Conservation (phyloP, 345 rosid genomes). For the Eutrema heterophyllum region DNA sequence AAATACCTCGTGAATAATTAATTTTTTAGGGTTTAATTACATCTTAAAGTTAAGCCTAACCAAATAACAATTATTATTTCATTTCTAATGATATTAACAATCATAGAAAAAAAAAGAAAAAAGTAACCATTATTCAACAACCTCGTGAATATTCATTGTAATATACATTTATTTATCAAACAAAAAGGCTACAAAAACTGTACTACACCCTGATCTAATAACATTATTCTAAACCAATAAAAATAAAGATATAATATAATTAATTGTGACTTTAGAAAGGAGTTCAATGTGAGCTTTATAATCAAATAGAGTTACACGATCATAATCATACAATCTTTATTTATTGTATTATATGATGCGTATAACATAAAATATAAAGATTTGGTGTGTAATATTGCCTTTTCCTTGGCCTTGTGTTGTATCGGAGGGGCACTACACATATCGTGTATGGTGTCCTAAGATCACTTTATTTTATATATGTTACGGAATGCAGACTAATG, state of each 20-base stretch:
- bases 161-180: background rate
- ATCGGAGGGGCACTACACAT: conserved; percentile 14
- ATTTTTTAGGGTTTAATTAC: background rate
- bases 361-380: conserved; percentile 23
- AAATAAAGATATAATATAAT: background rate
- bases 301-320: conserved; percentile 6
- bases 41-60: background rate
- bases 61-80: no score
- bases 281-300: conserved; percentile 6
- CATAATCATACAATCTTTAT: conserved; percentile 4
- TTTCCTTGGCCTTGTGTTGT: conserved; percentile 8
- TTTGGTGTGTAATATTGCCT: conserved; percentile 15
- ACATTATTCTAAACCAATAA: background rate
- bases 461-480: background rate
- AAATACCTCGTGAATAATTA: background rate
- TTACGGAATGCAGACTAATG: background rate
- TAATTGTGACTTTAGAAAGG: conserved; percentile 2
- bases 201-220: background rate
- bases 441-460: conserved; percentile 3
- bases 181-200: background rate
- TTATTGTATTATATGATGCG: background rate
- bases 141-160: background rate
- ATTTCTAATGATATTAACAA: no score
- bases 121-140: background rate
- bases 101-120: no score